Evolutionary conservation across 2,329 filamentous ascomycete species (phyloP), one percentile per base, ranked within the genome.

Genomic region (Penicillium brasilianum): DNA sequence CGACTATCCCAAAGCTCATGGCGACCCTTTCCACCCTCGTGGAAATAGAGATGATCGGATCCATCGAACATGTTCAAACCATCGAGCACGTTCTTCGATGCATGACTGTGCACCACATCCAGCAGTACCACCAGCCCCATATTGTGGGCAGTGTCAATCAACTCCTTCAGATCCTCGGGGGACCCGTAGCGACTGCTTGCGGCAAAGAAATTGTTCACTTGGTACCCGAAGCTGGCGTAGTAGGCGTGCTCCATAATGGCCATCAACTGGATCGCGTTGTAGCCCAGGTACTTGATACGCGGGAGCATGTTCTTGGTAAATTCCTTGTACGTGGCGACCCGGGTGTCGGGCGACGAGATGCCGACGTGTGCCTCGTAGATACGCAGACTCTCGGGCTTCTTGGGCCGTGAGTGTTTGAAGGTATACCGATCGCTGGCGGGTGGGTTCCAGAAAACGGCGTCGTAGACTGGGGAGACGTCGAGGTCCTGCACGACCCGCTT

Each of bases 321-420:
- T 79, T 99, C 93, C 77, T 97, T 97, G 85, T 97, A 99, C 7
- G 92, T 96, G 3, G 95, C 88, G 41, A 99, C 93, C 67, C 87
- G 89, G 64, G 90, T 87, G 66, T 98, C 94, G 1, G 93, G 92
- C 2, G 92, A 95, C 6, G 94, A 97, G 69, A 99, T 99, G 54
- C 95, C 95, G 44, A 99, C 93, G 73, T 99, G 95, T n/a, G 95
- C 95, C 79, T 99, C 95, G 78, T 99, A 99, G 60, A 99, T 93
- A 54, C 95, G 89, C n/a, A 87, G 87, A 71, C 93, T 97, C 59
- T 83, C 77, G 1, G 95, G 95, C 82, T 94, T 96, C 76, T 88
- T 88, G 7, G 94, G 95, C 54, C 90, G 86, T 50, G 85, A 71
- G 77, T 98, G 86, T 81, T 96, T 93, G 84, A 96, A 96, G 57